phyloP scores from a whole-genome alignment of 441 rosid genomes.

The Erysimum cheiri region DNA sequence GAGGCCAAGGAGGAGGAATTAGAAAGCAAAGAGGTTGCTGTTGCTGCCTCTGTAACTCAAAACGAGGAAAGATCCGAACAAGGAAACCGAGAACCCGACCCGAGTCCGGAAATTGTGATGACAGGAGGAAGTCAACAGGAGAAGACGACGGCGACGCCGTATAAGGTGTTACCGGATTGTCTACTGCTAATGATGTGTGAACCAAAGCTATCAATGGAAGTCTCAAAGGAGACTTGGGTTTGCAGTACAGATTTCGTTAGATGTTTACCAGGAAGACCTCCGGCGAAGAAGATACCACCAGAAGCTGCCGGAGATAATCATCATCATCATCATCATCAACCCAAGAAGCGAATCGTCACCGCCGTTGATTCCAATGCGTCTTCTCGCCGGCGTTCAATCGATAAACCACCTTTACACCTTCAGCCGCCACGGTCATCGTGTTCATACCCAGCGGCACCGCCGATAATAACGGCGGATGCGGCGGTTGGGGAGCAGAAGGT shows the following conservation, averaged over 20 bases:
- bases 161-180: constrained; percentile 76
- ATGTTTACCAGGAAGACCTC: constrained; percentile 67
- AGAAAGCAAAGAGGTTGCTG: constrained; percentile 36
- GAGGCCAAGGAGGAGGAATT: constrained; percentile 16
- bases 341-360: constrained; percentile 40
- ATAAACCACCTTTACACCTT: constrained; percentile 49
- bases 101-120: constrained; percentile 49
- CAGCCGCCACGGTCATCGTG: constrained; percentile 88
- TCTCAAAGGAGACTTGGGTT: constrained; percentile 95
- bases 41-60: constrained; percentile 3
- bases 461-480: constrained; percentile 50
- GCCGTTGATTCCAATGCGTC: constrained; percentile 41
- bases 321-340: constrained; percentile 31
- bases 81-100: constrained; percentile 48
- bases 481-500: constrained; percentile 62
- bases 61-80: constrained; percentile 52
- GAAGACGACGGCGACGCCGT: constrained; percentile 36
- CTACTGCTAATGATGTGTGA: constrained; percentile 89
- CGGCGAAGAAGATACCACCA: constrained; percentile 49
- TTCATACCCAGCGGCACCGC: constrained; percentile 67
- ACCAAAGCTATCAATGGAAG: constrained; percentile 97
- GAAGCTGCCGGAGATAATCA: constrained; percentile 48
- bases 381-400: constrained; percentile 40
- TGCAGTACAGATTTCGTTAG: constrained; percentile 84
- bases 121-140: constrained; percentile 35